Evolutionary conservation across 257 asterid genomes (phyloP).

Genomic region (Knoxia roxburghii): DNA sequence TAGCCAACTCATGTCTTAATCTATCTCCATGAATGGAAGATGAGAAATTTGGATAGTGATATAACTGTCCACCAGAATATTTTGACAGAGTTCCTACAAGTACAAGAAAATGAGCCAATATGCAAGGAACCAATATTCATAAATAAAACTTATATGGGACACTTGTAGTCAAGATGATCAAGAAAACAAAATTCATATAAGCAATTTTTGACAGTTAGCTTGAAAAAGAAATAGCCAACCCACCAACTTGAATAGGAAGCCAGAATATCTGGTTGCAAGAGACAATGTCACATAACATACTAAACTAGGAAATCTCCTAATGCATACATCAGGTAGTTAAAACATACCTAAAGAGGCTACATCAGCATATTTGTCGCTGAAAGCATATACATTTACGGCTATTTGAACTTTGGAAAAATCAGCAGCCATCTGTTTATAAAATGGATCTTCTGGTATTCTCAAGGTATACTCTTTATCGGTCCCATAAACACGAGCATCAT

Average conservation of each 20-base stretch:
- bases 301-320: not conserved
- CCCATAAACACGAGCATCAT: conserved; percentile 76
- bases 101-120: not conserved
- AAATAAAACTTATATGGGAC: not conserved
- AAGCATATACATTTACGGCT: conserved; percentile 87
- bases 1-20: conserved; percentile 70
- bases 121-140: not conserved
- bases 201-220: not conserved
- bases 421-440: conserved; percentile 99
- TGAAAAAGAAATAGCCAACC: not conserved
- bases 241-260: not conserved
- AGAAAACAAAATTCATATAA: not conserved
- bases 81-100: conserved; percentile 82
- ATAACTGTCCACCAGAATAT: conserved; percentile 98
- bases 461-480: conserved; percentile 82
- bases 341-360: conserved; percentile 84
- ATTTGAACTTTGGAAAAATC: conserved; percentile 93
- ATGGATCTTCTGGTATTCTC: conserved; percentile 94
- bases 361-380: conserved; percentile 87
- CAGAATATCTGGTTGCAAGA: not conserved
- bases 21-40: conserved; percentile 51
- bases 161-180: not conserved
- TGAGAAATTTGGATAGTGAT: conserved; percentile 80
- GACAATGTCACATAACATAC: not conserved
- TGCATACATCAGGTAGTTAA: conserved; percentile 1